Evolutionary conservation across 176 grass and related monocot species (phyloP).

Genomic region (Saccharum officinarum): DNA sequence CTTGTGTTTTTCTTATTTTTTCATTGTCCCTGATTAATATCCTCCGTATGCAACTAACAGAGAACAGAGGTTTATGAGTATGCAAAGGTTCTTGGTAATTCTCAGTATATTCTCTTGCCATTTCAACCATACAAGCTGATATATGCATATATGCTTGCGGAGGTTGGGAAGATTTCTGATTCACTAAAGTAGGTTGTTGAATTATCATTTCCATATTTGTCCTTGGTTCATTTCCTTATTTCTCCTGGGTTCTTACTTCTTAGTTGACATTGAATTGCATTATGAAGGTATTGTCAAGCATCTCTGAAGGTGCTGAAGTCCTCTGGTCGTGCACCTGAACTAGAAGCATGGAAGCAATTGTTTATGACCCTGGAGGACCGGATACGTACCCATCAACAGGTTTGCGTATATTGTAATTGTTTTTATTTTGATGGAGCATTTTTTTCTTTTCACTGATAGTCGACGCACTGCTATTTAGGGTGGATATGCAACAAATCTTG

Average conservation of each 20-base stretch:
- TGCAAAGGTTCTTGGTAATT: constrained; percentile 87
- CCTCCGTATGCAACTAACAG: constrained; percentile 38
- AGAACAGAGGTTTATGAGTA: constrained; percentile 95
- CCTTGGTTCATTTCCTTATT: background rate
- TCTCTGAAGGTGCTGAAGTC: constrained; percentile 75
- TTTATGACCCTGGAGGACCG: constrained; percentile 71
- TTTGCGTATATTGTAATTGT: constrained; percentile 19
- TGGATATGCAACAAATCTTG: constrained; percentile 82
- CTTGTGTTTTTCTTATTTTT: background rate
- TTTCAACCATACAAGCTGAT: constrained; percentile 97
- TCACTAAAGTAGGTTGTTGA: constrained; percentile 63
- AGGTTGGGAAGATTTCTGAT: constrained; percentile 88
- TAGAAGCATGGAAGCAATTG: constrained; percentile 80
- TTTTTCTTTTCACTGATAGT: constrained; percentile 6
- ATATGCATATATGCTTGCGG: constrained; percentile 95
- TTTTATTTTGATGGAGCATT: background rate
- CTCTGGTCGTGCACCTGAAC: constrained; percentile 71
- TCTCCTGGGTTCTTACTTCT: constrained; percentile 16
- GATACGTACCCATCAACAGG: constrained; percentile 90
- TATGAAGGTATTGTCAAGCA: constrained; percentile 91
- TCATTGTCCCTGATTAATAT: constrained; percentile 16
- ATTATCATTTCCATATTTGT: constrained; percentile 15
- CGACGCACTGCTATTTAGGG: constrained; percentile 45
- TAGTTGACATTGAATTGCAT: constrained; percentile 30
- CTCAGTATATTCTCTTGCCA: constrained; percentile 78